Evolutionary conservation across 441 rosid genomes (phyloP).

Genomic region (Lepidium campestre): DNA sequence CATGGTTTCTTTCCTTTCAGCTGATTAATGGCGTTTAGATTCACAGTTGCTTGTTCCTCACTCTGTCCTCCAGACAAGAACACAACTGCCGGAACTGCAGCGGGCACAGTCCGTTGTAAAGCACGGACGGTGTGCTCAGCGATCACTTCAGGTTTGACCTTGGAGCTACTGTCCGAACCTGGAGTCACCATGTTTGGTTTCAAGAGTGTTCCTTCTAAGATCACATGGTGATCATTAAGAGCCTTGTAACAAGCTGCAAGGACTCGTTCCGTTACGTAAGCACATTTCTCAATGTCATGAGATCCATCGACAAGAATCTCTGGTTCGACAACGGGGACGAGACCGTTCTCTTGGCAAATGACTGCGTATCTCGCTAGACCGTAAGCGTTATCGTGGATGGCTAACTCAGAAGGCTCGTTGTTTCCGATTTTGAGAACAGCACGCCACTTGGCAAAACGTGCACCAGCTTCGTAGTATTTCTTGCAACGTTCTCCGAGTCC

Average conservation of each 20-base stretch:
- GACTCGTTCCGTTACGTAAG: constrained; percentile 76
- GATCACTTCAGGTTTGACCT: constrained; percentile 59
- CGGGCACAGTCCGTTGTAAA: constrained; percentile 68
- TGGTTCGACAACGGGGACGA: constrained; percentile 94
- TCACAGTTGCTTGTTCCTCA: constrained; percentile 84
- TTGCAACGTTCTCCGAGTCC: constrained; percentile 80
- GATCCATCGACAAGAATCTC: constrained; percentile 92
- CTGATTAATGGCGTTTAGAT: constrained; percentile 89
- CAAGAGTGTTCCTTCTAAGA: constrained; percentile 87
- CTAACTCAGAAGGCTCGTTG: constrained; percentile 72
- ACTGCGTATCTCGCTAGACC: constrained; percentile 85
- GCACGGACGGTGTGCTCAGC: constrained; percentile 74
- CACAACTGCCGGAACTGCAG: constrained; percentile 85
- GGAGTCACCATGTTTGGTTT: constrained; percentile 99
- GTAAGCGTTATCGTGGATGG: constrained; percentile 83
- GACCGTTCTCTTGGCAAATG: constrained; percentile 90
- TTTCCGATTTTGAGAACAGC: constrained; percentile 77
- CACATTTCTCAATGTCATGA: constrained; percentile 71
- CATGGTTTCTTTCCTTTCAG: constrained; percentile 89
- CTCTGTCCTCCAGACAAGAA: constrained; percentile 73
- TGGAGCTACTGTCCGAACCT: constrained; percentile 63
- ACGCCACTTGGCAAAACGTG: constrained; percentile 95
- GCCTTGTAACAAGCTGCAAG: constrained; percentile 97
- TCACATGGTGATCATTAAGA: constrained; percentile 75
- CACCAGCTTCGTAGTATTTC: constrained; percentile 87